Evolutionary conservation across 441 rosid species (phyloP).

Genomic region (Pelargonium citronellum): DNA sequence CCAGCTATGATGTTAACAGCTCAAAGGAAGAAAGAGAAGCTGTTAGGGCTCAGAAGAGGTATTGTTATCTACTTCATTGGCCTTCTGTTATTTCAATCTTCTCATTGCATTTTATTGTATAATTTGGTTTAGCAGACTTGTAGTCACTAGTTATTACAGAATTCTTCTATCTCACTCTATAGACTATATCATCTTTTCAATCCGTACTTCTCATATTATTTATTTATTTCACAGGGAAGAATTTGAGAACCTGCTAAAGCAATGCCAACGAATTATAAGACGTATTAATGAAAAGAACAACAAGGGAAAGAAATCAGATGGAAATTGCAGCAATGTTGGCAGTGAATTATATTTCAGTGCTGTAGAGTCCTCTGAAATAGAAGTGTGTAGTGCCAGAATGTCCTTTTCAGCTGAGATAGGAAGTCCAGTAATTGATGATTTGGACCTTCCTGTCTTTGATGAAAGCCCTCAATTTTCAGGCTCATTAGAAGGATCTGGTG

Average conservation of each 20-base stretch:
- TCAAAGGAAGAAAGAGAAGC: conserved; percentile 65
- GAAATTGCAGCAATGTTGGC: neutral
- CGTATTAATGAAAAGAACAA: conserved; percentile 25
- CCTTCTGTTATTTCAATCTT: conserved; percentile 1
- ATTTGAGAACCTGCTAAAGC: conserved; percentile 70
- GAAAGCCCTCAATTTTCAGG: neutral
- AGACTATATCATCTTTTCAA: conserved; percentile 13
- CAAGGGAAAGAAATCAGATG: conserved; percentile 10
- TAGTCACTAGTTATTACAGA: no score
- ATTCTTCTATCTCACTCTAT: neutral
- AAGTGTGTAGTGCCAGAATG: conserved; percentile 56
- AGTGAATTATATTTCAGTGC: conserved; percentile 34
- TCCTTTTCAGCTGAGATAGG: conserved; percentile 49
- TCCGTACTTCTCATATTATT: neutral
- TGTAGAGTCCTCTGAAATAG: conserved; percentile 44
- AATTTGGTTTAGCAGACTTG: neutral
- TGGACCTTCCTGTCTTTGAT: conserved; percentile 49
- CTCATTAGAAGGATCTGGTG: conserved; percentile 39
- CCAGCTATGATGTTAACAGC: conserved; percentile 71
- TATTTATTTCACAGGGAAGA: conserved; percentile 44
- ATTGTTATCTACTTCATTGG: neutral
- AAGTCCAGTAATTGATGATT: conserved; percentile 37
- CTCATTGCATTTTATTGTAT: neutral
- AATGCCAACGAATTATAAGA: conserved; percentile 44
- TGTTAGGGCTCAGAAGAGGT: conserved; percentile 59